Evolutionary conservation across 1,139 yeast genomes (phyloP).

Genomic region (Candida pseudocylindracea): DNA sequence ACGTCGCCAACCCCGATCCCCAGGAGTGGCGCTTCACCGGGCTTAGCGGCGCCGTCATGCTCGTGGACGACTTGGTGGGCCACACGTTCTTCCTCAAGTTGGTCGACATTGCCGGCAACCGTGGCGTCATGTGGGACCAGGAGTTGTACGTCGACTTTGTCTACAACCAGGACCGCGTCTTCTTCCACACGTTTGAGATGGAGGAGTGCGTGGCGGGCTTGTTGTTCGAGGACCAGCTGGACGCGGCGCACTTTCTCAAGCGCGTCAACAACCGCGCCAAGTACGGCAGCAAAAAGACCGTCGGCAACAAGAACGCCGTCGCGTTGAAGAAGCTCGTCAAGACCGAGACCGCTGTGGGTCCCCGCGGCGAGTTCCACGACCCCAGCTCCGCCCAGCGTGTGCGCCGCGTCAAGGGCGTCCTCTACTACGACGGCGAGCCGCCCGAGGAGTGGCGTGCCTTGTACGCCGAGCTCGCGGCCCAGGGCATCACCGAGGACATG

Average conservation of each 20-base stretch:
- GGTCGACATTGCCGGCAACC: conserved; percentile 60
- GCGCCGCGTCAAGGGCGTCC: conserved; percentile 32
- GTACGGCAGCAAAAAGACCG: conserved; percentile 70
- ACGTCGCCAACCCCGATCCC: conserved; percentile 75
- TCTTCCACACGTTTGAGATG: conserved; percentile 84
- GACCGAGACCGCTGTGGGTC: conserved; percentile 23
- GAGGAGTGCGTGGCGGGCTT: conserved; percentile 85
- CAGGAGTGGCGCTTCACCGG: conserved; percentile 78
- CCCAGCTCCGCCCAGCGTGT: conserved; percentile 29
- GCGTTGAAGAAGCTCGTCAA: conserved; percentile 31
- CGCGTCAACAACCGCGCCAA: conserved; percentile 56
- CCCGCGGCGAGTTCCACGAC: conserved; percentile 41
- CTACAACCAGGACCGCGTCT: conserved; percentile 82
- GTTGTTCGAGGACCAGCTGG: conserved; percentile 71
- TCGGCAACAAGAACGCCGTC: conserved; percentile 69
- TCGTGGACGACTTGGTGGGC: conserved; percentile 87
- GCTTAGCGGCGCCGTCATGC: conserved; percentile 61
- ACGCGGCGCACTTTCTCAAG: conserved; percentile 70
- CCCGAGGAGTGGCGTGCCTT: conserved; percentile 75
- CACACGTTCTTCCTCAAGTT: conserved; percentile 79
- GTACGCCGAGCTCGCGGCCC: conserved; percentile 48
- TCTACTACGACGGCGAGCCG: conserved; percentile 60
- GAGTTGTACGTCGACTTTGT: conserved; percentile 75
- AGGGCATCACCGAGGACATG: conserved; percentile 77
- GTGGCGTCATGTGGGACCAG: conserved; percentile 94